Evolutionary conservation across 2,329 filamentous ascomycete species (phyloP).

Genomic region (Diaporthe humulicola): DNA sequence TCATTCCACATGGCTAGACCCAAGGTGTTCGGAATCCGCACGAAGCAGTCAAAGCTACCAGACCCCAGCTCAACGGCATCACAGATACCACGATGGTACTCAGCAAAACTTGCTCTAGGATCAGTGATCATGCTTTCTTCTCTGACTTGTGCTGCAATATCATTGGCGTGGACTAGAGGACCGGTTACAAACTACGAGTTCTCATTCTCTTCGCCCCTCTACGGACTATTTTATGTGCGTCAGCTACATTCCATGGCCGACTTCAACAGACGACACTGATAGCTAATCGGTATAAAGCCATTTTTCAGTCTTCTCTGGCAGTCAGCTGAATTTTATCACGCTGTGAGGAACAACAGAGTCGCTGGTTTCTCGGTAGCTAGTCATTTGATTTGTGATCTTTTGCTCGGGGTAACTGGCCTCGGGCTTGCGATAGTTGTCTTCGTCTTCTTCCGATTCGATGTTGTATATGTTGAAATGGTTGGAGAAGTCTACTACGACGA

Average conservation of each 20-base stretch:
- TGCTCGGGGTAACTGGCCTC: background rate
- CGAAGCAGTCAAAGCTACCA: background rate
- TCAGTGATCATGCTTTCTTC: background rate
- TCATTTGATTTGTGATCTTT: background rate
- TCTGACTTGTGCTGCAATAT: background rate
- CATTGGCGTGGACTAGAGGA: background rate
- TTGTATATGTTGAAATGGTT: background rate
- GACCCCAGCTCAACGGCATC: background rate
- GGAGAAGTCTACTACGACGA: background rate
- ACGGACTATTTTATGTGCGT: background rate
- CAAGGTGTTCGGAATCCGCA: background rate
- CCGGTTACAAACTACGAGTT: background rate
- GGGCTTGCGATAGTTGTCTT: background rate
- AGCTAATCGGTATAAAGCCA: background rate
- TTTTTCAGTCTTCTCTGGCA: background rate
- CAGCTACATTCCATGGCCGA: background rate
- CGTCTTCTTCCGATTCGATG: background rate
- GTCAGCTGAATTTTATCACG: background rate
- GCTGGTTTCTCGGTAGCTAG: background rate
- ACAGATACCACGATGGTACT: background rate
- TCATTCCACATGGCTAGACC: background rate
- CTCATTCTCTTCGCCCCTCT: background rate
- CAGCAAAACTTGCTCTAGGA: background rate
- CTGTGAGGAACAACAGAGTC: background rate
- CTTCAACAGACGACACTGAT: background rate